Base-by-base conservation (phyloP, 176 grass and related monocot genomes). In the Eragrostis curvula region DNA sequence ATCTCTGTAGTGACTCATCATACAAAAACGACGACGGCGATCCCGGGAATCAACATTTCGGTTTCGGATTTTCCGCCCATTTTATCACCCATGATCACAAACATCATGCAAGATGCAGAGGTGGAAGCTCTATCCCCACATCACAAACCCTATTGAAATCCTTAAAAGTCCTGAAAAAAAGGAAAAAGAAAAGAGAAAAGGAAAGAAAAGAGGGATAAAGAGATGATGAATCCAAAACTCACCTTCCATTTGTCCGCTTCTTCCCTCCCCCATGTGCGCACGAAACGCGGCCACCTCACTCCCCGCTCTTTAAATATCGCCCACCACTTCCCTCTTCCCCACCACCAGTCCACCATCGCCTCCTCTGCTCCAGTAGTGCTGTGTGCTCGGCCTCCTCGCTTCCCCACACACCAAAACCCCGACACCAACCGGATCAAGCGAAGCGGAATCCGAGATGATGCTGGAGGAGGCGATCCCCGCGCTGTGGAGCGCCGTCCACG, bases 401-500 rank as follows among this genome's bases (percentile, higher is more conserved):
- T 29, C 29, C 12, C 13, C 9, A 52, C 16, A n/a, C 28, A 18
- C 73, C 20, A 40, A 16, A 87, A 62, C 64, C 74, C 82, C 74
- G 83, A 23, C 69, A 45, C 51, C 64, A 51, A 48, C 46, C 66
- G n/a, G 7, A 60, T 20, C 15, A 52, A 67, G 25, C 57, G 4
- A 1, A 62, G 47, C 3, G 39, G 47, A 30, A 43, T 60, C 21
- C 8, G 51, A 5, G 61, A 72, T 32, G 85, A 85, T 96, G 93
- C 82, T 95, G 52, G 93, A 85, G 40, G 85, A 73, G 77, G 68
- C 80, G 42, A 70, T 99, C 52, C 93, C 89, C 0, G 79, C 91
- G 70, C 60, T 96, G 49, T 88, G 77, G 83, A 92, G 84, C 77
- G 72, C 88, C 12, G 79, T 96, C n/a, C 63, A 88, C 70, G 89